Percentiles rank a stretch among this genome's conserved stretches.
Conservation (phyloP, 345 rosid species). For the Carallia brachiata region DNA sequence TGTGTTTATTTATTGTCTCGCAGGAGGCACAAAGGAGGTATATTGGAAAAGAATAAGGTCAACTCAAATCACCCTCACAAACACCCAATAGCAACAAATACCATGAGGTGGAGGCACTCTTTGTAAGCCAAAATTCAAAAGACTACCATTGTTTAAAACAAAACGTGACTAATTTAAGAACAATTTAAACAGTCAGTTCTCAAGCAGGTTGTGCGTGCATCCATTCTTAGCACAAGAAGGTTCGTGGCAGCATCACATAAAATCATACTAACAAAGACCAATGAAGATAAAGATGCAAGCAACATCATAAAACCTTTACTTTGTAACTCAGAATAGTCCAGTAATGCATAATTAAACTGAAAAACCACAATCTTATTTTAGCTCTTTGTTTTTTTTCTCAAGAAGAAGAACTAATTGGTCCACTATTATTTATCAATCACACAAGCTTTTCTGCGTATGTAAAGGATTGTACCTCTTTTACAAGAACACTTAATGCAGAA, state of each 20-base stretch:
- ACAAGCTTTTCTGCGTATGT: neutral
- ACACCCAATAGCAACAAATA: neutral
- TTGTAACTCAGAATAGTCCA: neutral
- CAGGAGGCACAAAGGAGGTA: neutral
- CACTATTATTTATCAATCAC: neutral
- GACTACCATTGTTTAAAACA: neutral
- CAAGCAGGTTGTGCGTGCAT: neutral
- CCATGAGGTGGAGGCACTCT: neutral
- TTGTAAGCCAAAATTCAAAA: neutral
- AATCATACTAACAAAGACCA: neutral
- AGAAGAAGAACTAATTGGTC: too few relatives aligned
- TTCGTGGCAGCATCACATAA: neutral
- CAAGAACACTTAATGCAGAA: conserved; percentile 63
- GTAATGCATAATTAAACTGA: neutral
- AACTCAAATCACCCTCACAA: conserved; percentile 7
- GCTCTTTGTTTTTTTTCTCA: too few relatives aligned
- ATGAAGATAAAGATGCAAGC: too few relatives aligned
- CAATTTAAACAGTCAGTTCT: neutral
- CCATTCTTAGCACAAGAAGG: neutral
- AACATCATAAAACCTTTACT: neutral
- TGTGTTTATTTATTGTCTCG: neutral
- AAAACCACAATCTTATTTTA: neutral
- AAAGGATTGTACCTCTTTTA: conserved; percentile 60
- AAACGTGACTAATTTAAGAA: neutral
- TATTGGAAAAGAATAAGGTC: neutral